Evolutionary conservation across 306 rosid genomes (phyloP).

Genomic region (Oxytropis ochrocephala): DNA sequence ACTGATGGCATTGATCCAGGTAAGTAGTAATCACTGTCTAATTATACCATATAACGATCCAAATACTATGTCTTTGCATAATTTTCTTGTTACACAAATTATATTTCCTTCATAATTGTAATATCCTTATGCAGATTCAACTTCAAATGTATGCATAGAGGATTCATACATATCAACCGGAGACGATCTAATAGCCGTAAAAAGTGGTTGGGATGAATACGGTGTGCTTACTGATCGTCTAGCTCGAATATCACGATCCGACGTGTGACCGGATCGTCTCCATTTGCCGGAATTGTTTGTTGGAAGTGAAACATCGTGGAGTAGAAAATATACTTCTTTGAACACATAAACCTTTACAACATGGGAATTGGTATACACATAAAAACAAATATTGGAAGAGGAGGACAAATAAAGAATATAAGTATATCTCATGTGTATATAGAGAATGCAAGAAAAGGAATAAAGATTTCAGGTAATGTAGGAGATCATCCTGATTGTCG

Average conservation of each 20-base stretch:
- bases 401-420: no score
- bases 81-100: no score
- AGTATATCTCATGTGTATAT: no score
- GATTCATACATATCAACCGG: conserved; percentile 76
- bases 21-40: neutral
- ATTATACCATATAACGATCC: neutral
- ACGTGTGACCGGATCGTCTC: no score
- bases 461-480: no score
- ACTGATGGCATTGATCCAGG: conserved; percentile 99
- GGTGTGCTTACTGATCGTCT: conserved; percentile 64
- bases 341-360: conserved; percentile 65
- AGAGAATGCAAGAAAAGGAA: no score
- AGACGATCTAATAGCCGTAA: conserved; percentile 81
- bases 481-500: no score
- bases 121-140: conserved; percentile 52
- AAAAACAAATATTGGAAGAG: conserved; percentile 78
- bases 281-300: conserved; percentile 72
- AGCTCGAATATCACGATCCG: conserved; percentile 68
- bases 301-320: conserved; percentile 94
- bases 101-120: no score
- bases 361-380: conserved; percentile 83
- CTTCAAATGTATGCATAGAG: conserved; percentile 84
- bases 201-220: conserved; percentile 93
- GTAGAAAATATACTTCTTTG: conserved; percentile 68
- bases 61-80: conserved; percentile 26